phyloP scores from a whole-genome alignment of 495 filamentous ascomycete species.

The Poronia punctata region DNA sequence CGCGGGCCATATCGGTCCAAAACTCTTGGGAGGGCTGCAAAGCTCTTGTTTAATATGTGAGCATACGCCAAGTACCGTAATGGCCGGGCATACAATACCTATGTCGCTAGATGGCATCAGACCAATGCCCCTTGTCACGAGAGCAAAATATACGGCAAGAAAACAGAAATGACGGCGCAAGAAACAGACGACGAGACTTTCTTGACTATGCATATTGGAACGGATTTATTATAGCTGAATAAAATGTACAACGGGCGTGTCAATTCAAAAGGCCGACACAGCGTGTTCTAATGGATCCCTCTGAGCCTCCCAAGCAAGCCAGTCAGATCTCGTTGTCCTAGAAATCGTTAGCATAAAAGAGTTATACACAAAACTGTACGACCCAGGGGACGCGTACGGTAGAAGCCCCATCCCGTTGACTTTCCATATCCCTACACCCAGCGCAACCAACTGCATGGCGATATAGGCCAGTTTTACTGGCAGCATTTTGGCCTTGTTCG shows the following conservation, averaged over 20 bases:
- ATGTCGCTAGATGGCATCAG: too few relatives aligned
- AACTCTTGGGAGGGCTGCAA: too few relatives aligned
- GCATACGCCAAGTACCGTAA: too few relatives aligned
- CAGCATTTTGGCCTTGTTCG: constrained; percentile 62
- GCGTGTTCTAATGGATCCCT: constrained; percentile 70
- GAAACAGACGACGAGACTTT: too few relatives aligned
- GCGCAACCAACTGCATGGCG: constrained; percentile 70
- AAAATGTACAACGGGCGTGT: too few relatives aligned
- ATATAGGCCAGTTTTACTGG: constrained; percentile 82
- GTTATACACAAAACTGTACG: neutral
- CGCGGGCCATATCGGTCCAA: too few relatives aligned
- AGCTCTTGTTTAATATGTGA: too few relatives aligned
- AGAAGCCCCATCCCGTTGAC: constrained; percentile 93
- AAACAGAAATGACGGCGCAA: too few relatives aligned
- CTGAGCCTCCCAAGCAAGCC: constrained; percentile 88
- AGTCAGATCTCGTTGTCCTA: constrained; percentile 89
- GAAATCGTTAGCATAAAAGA: constrained; percentile 20
- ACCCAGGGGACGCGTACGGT: constrained; percentile 54
- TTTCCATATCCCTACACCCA: constrained; percentile 91
- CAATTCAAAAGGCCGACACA: constrained; percentile 44
- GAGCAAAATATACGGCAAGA: too few relatives aligned
- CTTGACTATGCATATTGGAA: too few relatives aligned
- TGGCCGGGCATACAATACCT: too few relatives aligned
- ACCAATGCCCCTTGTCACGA: too few relatives aligned
- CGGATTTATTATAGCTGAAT: neutral